These are phyloP conservation scores for Dicorynia guianensis DNA, from an alignment of 306 rosid genomes.

Conservation along the genomic window DNA sequence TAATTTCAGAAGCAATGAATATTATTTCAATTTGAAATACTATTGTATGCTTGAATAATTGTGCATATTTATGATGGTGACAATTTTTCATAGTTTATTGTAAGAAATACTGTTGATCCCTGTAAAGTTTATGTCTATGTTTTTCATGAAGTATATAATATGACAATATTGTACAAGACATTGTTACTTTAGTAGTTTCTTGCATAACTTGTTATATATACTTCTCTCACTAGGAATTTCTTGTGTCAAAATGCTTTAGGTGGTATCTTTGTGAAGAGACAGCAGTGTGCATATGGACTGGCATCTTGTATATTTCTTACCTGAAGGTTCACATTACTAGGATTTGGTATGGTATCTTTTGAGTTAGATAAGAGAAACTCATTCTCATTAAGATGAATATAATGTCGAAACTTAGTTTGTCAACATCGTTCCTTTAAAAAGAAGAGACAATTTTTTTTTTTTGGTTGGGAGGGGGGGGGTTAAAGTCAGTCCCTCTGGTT, in stretches of 20 bases:
- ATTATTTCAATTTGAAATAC: not conserved
- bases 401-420: conserved; percentile 16
- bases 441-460: not conserved
- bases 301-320: conserved; percentile 74
- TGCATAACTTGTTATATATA: not conserved
- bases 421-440: conserved; percentile 13
- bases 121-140: conserved; percentile 25
- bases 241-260: conserved; percentile 58
- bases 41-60: conserved; percentile 5
- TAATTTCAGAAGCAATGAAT: conserved; percentile 4
- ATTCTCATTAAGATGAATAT: conserved; percentile 16
- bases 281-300: conserved; percentile 91
- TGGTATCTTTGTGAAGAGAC: conserved; percentile 96
- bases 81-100: conserved; percentile 10
- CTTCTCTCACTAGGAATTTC: conserved; percentile 23
- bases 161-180: conserved; percentile 8
- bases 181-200: conserved; percentile 30
- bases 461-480: not conserved
- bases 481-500: not conserved
- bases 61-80: conserved; percentile 13
- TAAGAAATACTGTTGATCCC: conserved; percentile 7
- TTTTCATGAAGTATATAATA: conserved; percentile 37
- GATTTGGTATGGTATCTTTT: conserved; percentile 72
- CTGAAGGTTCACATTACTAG: conserved; percentile 69
- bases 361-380: conserved; percentile 36